These are phyloP conservation scores for Euphrasia confusa DNA, from an alignment of 257 asterid species.

Conservation along the genomic window DNA sequence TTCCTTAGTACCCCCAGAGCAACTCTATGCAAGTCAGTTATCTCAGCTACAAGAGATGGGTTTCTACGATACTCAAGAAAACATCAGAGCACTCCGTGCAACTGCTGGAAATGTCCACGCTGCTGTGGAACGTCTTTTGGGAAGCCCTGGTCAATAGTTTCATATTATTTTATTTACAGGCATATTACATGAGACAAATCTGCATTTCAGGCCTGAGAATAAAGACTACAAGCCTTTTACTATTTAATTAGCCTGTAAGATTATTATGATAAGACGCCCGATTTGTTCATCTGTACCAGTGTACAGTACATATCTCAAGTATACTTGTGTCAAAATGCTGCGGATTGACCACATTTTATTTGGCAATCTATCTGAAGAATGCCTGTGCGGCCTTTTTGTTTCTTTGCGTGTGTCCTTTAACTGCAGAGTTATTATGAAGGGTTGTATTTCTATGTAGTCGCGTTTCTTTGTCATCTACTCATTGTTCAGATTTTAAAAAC, in stretches of 20 bases:
- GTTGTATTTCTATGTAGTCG: too few species aligned
- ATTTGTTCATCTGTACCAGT: conserved; percentile 26
- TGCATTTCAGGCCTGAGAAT: conserved; percentile 31
- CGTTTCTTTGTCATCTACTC: too few species aligned
- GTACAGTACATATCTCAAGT: conserved; percentile 21
- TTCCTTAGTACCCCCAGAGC: conserved; percentile 46
- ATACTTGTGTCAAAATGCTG: conserved; percentile 24
- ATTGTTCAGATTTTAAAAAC: too few species aligned
- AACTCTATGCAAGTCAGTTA: conserved; percentile 51
- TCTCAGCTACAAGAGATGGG: conserved; percentile 64
- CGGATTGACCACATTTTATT: conserved; percentile 18
- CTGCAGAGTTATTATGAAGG: too few species aligned
- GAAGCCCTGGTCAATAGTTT: conserved; percentile 39
- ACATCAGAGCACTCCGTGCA: conserved; percentile 54
- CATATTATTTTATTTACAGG: conserved; percentile 23
- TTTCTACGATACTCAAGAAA: conserved; percentile 46
- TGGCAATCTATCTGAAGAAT: neutral
- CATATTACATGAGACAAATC: conserved; percentile 29
- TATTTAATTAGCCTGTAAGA: conserved; percentile 18
- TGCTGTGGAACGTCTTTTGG: conserved; percentile 57
- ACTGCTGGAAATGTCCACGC: conserved; percentile 55
- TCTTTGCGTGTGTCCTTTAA: too few species aligned
- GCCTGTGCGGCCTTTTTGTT: neutral
- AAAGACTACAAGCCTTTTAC: conserved; percentile 28
- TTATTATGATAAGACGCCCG: conserved; percentile 20